phyloP scores from a whole-genome alignment of 805 yeast species.

The Phaffomyces antillensis region DNA sequence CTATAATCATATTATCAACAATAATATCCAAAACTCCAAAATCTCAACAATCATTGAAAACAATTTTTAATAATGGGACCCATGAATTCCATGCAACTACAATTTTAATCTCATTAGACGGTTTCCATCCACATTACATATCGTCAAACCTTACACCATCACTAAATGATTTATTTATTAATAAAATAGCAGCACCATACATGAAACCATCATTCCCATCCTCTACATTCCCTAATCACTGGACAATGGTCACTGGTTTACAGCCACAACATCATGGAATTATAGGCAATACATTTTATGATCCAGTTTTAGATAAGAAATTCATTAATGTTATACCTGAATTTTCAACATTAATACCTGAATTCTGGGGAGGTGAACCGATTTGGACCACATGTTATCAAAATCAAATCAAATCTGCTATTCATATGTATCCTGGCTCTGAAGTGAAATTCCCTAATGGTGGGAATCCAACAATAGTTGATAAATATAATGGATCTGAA shows the following conservation, averaged over 20 bases:
- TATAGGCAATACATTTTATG: slow-evolving; percentile 75
- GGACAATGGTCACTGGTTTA: slow-evolving; percentile 84
- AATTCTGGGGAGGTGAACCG: slow-evolving; percentile 90
- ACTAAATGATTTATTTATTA: slow-evolving; percentile 47
- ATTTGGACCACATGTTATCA: slow-evolving; percentile 70
- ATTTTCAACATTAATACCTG: slow-evolving; percentile 38
- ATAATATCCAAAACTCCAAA: slow-evolving; percentile 2
- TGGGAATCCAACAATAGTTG: slow-evolving; percentile 43
- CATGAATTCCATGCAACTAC: slow-evolving; percentile 56
- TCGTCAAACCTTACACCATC: slow-evolving; percentile 62
- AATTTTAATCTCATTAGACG: slow-evolving; percentile 72
- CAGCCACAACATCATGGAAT: slow-evolving; percentile 83
- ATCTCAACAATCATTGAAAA: not conserved
- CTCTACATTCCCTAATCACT: slow-evolving; percentile 86
- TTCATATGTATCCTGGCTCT: slow-evolving; percentile 98
- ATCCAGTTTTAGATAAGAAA: slow-evolving; percentile 42
- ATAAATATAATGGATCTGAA: slow-evolving; percentile 60
- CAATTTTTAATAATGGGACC: slow-evolving; percentile 18
- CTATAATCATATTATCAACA: slow-evolving; percentile 12
- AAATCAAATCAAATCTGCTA: slow-evolving; percentile 60
- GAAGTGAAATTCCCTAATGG: slow-evolving; percentile 54
- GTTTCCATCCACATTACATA: slow-evolving; percentile 86
- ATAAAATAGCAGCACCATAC: slow-evolving; percentile 63
- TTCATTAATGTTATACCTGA: slow-evolving; percentile 53
- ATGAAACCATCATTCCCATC: slow-evolving; percentile 87